Evolutionary conservation across 176 grass and related monocot genomes (phyloP).

Genomic region (Hyparrhenia diplandra): DNA sequence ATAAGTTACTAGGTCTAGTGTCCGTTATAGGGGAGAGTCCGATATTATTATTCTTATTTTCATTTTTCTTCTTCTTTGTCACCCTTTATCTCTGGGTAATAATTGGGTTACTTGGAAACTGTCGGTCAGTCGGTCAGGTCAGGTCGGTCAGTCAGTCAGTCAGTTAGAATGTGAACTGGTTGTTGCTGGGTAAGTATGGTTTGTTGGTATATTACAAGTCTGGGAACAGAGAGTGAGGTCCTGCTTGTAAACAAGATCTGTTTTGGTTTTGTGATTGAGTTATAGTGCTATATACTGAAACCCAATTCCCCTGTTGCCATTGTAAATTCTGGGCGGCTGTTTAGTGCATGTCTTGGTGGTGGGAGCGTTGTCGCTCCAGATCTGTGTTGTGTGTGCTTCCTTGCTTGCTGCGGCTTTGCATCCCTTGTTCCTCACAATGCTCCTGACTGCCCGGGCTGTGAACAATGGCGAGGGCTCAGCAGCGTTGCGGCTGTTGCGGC

Average conservation of each 20-base stretch:
- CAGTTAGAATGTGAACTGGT: slow-evolving; percentile 39
- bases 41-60: slow-evolving; percentile 17
- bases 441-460: neutral
- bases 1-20: slow-evolving; percentile 55
- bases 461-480: neutral
- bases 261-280: slow-evolving; percentile 36
- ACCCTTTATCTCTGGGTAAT: slow-evolving; percentile 32
- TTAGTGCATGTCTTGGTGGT: neutral
- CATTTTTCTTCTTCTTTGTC: neutral
- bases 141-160: slow-evolving; percentile 6
- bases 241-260: slow-evolving; percentile 42
- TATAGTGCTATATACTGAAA: slow-evolving; percentile 18
- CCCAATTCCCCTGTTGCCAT: neutral
- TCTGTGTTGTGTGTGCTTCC: neutral
- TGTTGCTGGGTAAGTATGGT: slow-evolving; percentile 37
- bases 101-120: slow-evolving; percentile 30
- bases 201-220: slow-evolving; percentile 44
- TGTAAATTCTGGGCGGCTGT: neutral
- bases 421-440: neutral
- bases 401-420: neutral
- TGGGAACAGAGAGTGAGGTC: slow-evolving; percentile 44
- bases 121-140: neutral
- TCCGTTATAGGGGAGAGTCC: slow-evolving; percentile 51
- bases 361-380: neutral
- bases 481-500: no score